phyloP scores from a whole-genome alignment of 106 monocot species.

The Amphibolis antarctica region DNA sequence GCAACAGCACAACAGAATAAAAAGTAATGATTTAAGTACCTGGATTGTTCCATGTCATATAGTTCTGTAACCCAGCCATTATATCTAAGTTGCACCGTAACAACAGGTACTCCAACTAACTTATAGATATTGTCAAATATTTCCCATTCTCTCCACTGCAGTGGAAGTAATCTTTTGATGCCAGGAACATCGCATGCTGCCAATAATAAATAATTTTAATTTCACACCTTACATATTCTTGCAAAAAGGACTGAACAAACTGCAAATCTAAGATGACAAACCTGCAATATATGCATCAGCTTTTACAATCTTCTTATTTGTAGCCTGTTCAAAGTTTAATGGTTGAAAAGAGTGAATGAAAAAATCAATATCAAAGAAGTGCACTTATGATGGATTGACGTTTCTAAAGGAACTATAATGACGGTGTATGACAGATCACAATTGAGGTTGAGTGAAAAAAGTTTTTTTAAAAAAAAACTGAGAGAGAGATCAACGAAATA shows the following conservation, averaged over 20 bases:
- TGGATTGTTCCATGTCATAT: constrained; percentile 63
- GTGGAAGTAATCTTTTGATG: constrained; percentile 84
- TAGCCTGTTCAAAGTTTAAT: constrained; percentile 45
- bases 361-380: neutral
- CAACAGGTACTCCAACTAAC: constrained; percentile 90
- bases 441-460: no score
- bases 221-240: neutral
- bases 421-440: no score
- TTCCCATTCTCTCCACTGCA: constrained; percentile 84
- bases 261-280: constrained; percentile 19
- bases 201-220: neutral
- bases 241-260: neutral
- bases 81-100: constrained; percentile 93
- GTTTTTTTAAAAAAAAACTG: no score
- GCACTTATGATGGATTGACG: no score
- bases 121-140: constrained; percentile 78
- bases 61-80: constrained; percentile 97
- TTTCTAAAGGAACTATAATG: no score
- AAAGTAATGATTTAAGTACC: constrained; percentile 25
- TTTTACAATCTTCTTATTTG: constrained; percentile 62
- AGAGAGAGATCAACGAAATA: no score
- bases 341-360: neutral
- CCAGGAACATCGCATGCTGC: constrained; percentile 98
- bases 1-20: neutral
- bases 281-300: constrained; percentile 98